Conservation (phyloP, 305 asterid species). For the Fraxinus greggii region DNA sequence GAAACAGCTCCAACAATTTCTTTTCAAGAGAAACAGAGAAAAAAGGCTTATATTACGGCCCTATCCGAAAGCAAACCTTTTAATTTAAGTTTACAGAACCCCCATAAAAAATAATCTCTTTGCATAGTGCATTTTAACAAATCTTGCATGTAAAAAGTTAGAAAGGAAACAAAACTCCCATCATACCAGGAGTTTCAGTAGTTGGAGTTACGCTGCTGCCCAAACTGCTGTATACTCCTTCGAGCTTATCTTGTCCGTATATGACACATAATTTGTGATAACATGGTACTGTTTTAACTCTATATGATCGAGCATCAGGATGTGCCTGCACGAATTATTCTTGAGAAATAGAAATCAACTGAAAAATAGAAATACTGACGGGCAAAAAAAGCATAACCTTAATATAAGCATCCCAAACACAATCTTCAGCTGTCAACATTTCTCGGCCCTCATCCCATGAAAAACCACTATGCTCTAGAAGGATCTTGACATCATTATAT, state of each 20-base stretch:
- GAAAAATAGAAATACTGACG: background rate
- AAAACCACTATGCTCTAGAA: slow-evolving; percentile 35
- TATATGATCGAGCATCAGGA: slow-evolving; percentile 41
- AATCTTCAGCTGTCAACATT: slow-evolving; percentile 43
- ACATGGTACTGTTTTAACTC: slow-evolving; percentile 42
- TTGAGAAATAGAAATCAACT: slow-evolving; percentile 3
- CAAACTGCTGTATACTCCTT: slow-evolving; percentile 25
- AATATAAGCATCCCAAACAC: slow-evolving; percentile 45
- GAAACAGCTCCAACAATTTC: background rate
- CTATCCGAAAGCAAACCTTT: background rate
- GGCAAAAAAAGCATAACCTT: slow-evolving; percentile 25
- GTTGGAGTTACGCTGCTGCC: slow-evolving; percentile 21
- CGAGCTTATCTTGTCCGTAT: slow-evolving; percentile 37
- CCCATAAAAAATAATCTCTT: background rate
- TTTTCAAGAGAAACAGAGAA: background rate
- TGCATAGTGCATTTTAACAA: background rate
- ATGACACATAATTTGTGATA: slow-evolving; percentile 39
- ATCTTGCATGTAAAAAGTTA: background rate
- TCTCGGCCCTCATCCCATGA: slow-evolving; percentile 49
- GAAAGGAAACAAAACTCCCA: background rate
- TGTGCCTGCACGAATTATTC: slow-evolving; percentile 33
- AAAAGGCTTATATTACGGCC: background rate
- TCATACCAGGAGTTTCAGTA: slow-evolving; percentile 19
- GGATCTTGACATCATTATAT: slow-evolving; percentile 38
- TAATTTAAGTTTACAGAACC: background rate